A percentile compares a stretch with the other conserved stretches of the same genome.
Conservation (phyloP, 768 basidiomycete genomes). For the Saitozyma sp. region DNA sequence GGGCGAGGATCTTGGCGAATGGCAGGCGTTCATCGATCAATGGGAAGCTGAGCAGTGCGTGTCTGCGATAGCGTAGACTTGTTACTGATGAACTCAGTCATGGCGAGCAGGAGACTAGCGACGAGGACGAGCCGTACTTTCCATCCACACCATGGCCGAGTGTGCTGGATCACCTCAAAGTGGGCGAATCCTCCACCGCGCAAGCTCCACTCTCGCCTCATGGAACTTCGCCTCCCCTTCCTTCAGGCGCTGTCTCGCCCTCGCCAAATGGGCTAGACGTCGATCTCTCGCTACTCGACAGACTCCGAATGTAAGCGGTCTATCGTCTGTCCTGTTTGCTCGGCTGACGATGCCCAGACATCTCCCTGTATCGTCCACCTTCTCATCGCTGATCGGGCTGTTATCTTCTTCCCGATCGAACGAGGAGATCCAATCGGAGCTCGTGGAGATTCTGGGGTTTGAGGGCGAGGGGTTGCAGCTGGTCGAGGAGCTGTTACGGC, state of each 20-base stretch:
- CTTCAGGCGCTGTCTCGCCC: background rate
- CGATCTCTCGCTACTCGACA: background rate
- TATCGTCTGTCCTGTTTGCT: background rate
- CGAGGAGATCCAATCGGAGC: constrained; percentile 73
- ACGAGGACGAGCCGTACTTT: too few species aligned
- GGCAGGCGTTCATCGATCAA: too few species aligned
- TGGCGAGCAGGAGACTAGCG: too few species aligned
- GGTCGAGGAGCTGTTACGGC: constrained; percentile 66
- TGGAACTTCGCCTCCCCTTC: too few species aligned
- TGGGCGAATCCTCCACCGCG: too few species aligned
- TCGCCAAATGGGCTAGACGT: background rate
- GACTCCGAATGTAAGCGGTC: background rate
- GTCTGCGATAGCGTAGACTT: too few species aligned
- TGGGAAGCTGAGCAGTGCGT: too few species aligned
- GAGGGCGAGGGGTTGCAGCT: constrained; percentile 71
- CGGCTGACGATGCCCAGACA: constrained; percentile 28
- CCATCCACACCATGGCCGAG: too few species aligned
- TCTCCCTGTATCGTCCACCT: constrained; percentile 28
- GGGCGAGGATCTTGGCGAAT: too few species aligned
- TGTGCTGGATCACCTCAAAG: too few species aligned
- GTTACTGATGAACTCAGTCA: too few species aligned
- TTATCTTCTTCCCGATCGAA: constrained; percentile 48
- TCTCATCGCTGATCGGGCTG: constrained; percentile 28
- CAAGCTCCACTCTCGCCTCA: background rate
- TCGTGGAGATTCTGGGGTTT: constrained; percentile 79